Base-by-base conservation (phyloP, 495 filamentous ascomycete species). In the Chaetomium fimeti region DNA sequence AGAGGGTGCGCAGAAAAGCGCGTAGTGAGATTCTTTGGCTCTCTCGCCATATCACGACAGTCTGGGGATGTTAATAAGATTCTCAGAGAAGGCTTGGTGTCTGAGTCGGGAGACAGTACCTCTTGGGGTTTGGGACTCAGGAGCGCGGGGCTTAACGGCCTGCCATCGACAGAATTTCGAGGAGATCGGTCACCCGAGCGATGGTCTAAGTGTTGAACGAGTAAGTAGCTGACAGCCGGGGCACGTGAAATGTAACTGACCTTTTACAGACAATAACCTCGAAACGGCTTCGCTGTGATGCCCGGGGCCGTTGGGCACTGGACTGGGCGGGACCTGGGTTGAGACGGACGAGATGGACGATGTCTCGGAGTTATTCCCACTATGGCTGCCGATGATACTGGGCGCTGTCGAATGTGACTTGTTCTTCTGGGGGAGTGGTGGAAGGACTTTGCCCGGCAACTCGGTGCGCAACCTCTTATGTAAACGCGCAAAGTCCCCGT, bases 1-100 rank as follows among this genome's bases (percentile, higher is more conserved):
- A 76, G 3, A 97, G 79, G 3, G 85, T 89, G 15, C 94, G 85
- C 22, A 98, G 77, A 72, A 94, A 98, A 5, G 95, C 93, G 48
- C 94, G 86, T 13, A 98, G 80, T 5, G 93, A 97, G 38, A 98
- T 88, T 62, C 94, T 85, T 75, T 98, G 94, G 64, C 88, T 90
- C 76, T 98, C 94, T 20, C 94, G 85, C 76, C 88, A 94, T 20
- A 98, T 83, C 0, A 88, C 78, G 2, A 88, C 77, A 29, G 74
- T 74, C 77, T 79, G 56, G 9, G 43, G 1, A 55, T 28, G 53
- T 71, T 49, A 71, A 66, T 25, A 9, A 3, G 1, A 8, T 6
- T 18, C n/a, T 1, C n/a, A 2, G 2, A 2, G 20, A 28, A 9
- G 6, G 16, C 7, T 27, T 15, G 6, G 12, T 25, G 12, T 15